Base-by-base conservation (phyloP, 495 filamentous ascomycete species). In the Hypoxylon trugodes region DNA sequence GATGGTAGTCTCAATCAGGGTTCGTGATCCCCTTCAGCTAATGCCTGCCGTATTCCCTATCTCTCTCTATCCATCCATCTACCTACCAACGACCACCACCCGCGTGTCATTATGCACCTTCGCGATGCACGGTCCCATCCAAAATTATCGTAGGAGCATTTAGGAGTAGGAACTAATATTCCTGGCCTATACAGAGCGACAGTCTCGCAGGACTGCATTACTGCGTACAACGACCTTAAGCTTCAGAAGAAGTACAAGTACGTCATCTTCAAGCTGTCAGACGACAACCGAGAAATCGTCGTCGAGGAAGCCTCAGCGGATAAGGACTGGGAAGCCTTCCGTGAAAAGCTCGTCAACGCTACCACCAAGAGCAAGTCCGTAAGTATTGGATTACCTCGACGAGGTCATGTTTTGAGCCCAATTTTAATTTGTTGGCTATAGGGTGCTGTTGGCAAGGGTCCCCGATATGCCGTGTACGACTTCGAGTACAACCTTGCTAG, bases 201-300 rank as follows among this genome's bases (percentile, higher is more conserved):
- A 53, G 85, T 98, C 62, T 73, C 80, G 57, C 83, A 86, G 69
- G 90, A 97, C 30, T 96, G 93, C 86, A 81, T 96, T 77, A 75
- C 76, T 47, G 79, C 81, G 60, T 98, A 91, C 87, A 93, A 96
- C 75, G 87, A 96, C 51, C 88, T 98, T 60, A 96, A 96, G 84
- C 85, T 93, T 68, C 86, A 82, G 80, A 92, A 93, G 76, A 87
- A 88, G 77, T 80, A 86, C 82, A 97, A 96, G 81, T 98, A 86
- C 82, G 89, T 98, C 81, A 90, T 98, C 87, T 98, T 87, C 90
- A 96, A 96, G 84, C 88, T 98, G 72, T 85, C 89, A 65, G 92
- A 96, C 78, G 86, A 97, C 85, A 90, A 90, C 87, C 95, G 90
- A 78, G 76, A 89, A 69, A 93, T 97, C 73, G 89, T 90, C 38